Percentiles rank a stretch among this genome's conserved stretches.
Conservation (phyloP, 208 protist species). For the Acanthamoeba triangularis region DNA sequence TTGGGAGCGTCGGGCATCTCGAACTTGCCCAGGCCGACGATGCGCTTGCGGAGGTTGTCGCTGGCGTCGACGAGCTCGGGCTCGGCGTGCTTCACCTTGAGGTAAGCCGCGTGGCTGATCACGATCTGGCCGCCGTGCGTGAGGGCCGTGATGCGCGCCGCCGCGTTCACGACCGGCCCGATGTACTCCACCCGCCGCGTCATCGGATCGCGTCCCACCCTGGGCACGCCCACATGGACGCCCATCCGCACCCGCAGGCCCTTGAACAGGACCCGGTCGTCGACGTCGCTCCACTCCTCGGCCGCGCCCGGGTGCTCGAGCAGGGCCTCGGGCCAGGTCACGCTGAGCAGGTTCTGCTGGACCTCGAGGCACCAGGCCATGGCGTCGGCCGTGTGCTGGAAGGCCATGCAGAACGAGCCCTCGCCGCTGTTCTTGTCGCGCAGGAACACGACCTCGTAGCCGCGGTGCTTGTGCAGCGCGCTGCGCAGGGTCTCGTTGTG, state of each 20-base stretch:
- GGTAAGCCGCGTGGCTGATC: not conserved
- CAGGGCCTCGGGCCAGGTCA: conserved; percentile 2
- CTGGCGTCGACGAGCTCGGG: not conserved
- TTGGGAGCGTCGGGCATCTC: not conserved
- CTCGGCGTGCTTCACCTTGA: not conserved
- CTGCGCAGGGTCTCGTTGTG: not conserved
- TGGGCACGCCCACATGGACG: not conserved
- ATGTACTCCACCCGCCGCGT: conserved; percentile 1
- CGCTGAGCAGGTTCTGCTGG: not conserved
- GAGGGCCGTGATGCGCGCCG: not conserved
- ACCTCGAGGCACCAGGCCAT: not conserved
- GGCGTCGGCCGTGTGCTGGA: not conserved
- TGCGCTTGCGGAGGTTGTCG: not conserved
- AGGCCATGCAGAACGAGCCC: conserved; percentile 49
- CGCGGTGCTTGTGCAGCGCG: not conserved
- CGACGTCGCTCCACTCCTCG: not conserved
- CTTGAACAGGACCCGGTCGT: not conserved
- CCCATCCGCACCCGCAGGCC: not conserved
- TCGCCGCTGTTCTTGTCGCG: not conserved
- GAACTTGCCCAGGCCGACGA: not conserved
- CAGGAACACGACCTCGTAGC: not conserved
- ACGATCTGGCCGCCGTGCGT: conserved; percentile 22
- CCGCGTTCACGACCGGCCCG: not conserved
- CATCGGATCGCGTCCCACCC: not conserved
- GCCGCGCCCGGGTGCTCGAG: conserved; percentile 27